Conservation (phyloP, 1,139 yeast species). For the Taiozyma sp. region DNA sequence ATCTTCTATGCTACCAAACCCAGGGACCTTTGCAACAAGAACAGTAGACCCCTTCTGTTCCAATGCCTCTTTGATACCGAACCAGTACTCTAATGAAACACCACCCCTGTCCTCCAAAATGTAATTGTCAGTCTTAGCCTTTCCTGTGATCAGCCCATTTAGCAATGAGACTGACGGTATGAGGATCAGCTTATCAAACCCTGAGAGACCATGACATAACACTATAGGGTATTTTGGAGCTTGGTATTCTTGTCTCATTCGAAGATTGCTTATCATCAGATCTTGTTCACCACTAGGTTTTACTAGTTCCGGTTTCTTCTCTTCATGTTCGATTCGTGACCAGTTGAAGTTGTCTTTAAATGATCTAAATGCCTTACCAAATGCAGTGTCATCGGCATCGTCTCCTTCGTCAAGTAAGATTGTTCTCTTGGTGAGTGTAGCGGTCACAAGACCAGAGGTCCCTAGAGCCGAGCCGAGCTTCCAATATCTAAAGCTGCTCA, state of each 20-base stretch:
- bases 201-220: constrained; percentile 80
- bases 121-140: constrained; percentile 15
- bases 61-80: constrained; percentile 65
- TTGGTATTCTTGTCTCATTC: constrained; percentile 25
- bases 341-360: constrained; percentile 9
- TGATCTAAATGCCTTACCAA: constrained; percentile 2
- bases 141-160: constrained; percentile 22
- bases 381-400: neutral
- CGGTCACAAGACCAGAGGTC: constrained; percentile 9
- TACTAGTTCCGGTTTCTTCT: neutral
- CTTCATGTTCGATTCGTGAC: constrained; percentile 5
- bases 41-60: constrained; percentile 62
- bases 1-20: constrained; percentile 70
- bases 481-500: constrained; percentile 3
- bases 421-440: constrained; percentile 4
- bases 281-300: constrained; percentile 6
- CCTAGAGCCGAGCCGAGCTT: constrained; percentile 9
- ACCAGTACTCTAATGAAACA: constrained; percentile 68
- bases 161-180: constrained; percentile 38
- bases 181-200: constrained; percentile 60
- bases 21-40: constrained; percentile 73
- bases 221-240: constrained; percentile 61
- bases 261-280: constrained; percentile 15
- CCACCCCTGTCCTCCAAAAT: constrained; percentile 27
- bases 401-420: constrained; percentile 10